Conservation (phyloP, 108 stramenopile species). For the Discostella stelligeroides region DNA sequence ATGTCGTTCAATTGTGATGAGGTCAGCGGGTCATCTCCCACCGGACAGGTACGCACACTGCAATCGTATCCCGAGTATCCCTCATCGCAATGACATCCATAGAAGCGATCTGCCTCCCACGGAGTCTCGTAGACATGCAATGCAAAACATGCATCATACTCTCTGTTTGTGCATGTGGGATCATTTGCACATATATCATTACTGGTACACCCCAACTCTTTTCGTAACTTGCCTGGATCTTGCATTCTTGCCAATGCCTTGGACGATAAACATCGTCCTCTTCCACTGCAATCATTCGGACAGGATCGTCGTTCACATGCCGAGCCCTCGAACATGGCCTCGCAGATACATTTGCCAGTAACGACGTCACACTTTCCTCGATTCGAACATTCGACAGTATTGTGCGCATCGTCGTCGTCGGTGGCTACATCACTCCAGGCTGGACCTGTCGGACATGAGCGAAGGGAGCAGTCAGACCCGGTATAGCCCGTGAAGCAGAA, state of each 20-base stretch:
- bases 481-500: slow-evolving; percentile 51
- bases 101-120: slow-evolving; percentile 78
- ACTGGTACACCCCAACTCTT: slow-evolving; percentile 36
- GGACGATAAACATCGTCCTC: slow-evolving; percentile 68
- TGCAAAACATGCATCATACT: slow-evolving; percentile 34
- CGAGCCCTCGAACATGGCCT: slow-evolving; percentile 56
- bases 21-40: slow-evolving; percentile 79
- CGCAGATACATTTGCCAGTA: slow-evolving; percentile 58
- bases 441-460: slow-evolving; percentile 47
- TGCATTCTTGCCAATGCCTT: slow-evolving; percentile 57
- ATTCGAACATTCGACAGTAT: slow-evolving; percentile 68
- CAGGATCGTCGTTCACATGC: slow-evolving; percentile 69
- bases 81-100: slow-evolving; percentile 74
- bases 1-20: slow-evolving; percentile 55
- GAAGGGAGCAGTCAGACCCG: slow-evolving; percentile 57
- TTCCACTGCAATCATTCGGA: slow-evolving; percentile 57
- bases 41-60: slow-evolving; percentile 59
- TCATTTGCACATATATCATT: slow-evolving; percentile 37
- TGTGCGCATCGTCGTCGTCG: slow-evolving; percentile 51
- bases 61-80: slow-evolving; percentile 77
- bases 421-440: slow-evolving; percentile 50
- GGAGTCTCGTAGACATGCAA: slow-evolving; percentile 47
- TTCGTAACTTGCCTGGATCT: slow-evolving; percentile 54
- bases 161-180: slow-evolving; percentile 29
- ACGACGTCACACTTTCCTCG: slow-evolving; percentile 61